These are phyloP conservation scores for Hyphopichia wangnamkhiaoensis DNA, from an alignment of 1,139 yeast species.

Conservation along the genomic window DNA sequence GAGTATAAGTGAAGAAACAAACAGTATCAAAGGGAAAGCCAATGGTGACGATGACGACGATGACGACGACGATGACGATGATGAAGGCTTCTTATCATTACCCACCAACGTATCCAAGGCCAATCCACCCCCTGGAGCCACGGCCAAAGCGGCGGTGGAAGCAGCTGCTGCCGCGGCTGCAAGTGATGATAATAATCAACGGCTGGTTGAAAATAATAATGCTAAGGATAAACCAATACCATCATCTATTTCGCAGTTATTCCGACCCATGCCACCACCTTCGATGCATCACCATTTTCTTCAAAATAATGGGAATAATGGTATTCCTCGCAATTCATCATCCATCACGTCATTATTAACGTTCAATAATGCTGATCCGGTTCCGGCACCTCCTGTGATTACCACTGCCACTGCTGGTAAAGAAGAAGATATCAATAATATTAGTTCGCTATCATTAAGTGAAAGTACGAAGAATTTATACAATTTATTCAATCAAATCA, in stretches of 20 bases:
- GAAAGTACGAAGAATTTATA: conserved; percentile 29
- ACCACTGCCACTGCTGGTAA: conserved; percentile 14
- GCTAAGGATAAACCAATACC: neutral
- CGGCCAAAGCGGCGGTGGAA: neutral
- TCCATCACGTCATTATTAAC: conserved; percentile 2
- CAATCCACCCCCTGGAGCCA: neutral
- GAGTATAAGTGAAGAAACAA: neutral
- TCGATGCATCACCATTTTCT: conserved; percentile 1
- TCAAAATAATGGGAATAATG: neutral
- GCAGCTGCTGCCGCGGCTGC: conserved; percentile 1
- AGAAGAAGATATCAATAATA: conserved; percentile 11
- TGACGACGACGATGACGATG: conserved; percentile 6
- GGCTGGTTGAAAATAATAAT: neutral
- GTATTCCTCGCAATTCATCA: conserved; percentile 2
- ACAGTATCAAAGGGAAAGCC: neutral
- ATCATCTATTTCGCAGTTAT: neutral
- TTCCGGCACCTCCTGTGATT: conserved; percentile 18
- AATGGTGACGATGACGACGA: conserved; percentile 4
- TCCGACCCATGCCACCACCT: conserved; percentile 2
- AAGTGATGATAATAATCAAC: neutral
- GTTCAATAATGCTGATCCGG: conserved; percentile 2
- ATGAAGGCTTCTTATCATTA: conserved; percentile 5
- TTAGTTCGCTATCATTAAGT: conserved; percentile 15
- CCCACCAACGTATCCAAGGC: neutral
- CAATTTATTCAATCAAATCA: conserved; percentile 31